Percentiles rank a stretch among this genome's conserved stretches.
These are phyloP conservation scores for Teratosphaeria destructans DNA, from an alignment of 2,329 filamentous ascomycete genomes.

Conservation along the genomic window DNA sequence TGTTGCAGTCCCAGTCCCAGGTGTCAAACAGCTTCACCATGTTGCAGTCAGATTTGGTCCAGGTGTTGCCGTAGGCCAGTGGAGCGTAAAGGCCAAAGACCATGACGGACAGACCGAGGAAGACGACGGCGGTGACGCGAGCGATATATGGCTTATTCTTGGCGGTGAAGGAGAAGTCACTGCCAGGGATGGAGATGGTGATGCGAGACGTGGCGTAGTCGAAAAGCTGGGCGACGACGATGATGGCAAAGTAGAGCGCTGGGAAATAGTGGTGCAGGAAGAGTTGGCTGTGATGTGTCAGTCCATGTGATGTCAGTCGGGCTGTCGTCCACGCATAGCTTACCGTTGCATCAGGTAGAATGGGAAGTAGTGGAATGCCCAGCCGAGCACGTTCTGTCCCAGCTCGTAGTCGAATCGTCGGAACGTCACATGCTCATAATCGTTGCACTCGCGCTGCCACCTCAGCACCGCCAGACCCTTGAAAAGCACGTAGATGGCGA, in stretches of 20 bases:
- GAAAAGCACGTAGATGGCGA: constrained; percentile 68
- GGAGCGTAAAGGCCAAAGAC: constrained; percentile 81
- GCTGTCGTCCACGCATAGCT: background rate
- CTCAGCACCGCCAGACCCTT: constrained; percentile 79
- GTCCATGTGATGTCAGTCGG: background rate
- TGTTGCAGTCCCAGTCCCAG: constrained; percentile 99
- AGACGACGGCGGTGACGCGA: constrained; percentile 58
- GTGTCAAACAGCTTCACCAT: constrained; percentile 75
- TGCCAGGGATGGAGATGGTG: constrained; percentile 43
- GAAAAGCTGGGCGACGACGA: constrained; percentile 78
- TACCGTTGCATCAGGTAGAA: constrained; percentile 91
- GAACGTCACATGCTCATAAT: constrained; percentile 73
- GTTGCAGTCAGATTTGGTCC: constrained; percentile 82
- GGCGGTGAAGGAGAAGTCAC: constrained; percentile 28
- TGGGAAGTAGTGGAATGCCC: constrained; percentile 97
- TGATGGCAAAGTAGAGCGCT: constrained; percentile 87
- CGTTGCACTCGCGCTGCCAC: constrained; percentile 87
- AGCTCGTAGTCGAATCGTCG: constrained; percentile 98
- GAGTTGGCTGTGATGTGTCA: constrained; percentile 49
- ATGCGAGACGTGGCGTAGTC: constrained; percentile 75
- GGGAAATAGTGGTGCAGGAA: constrained; percentile 99
- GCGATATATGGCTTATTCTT: constrained; percentile 64
- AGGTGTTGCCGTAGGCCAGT: constrained; percentile 82
- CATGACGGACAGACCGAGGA: constrained; percentile 63
- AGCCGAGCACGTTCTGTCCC: constrained; percentile 78